phyloP scores from a whole-genome alignment of 192 early-diverging fungal genomes.

The Coemansia reversa region DNA sequence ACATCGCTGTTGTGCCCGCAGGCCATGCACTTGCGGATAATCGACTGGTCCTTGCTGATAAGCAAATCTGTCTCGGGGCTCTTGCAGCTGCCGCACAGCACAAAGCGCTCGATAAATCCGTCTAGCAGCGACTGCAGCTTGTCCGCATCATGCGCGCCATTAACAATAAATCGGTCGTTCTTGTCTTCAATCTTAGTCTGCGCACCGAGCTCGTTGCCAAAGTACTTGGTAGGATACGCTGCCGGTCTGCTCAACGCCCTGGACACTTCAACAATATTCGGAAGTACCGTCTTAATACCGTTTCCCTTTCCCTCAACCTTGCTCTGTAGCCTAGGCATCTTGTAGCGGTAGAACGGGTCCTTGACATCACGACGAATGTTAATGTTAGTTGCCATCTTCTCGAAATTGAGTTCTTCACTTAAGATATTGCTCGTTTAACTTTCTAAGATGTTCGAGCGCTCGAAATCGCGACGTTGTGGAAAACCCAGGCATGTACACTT shows the following conservation, averaged over 20 bases:
- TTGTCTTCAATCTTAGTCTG: constrained; percentile 88
- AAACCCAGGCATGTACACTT: constrained; percentile 30
- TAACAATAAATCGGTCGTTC: constrained; percentile 91
- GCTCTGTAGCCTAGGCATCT: constrained; percentile 88
- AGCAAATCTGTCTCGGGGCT: constrained; percentile 96
- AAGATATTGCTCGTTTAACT: background rate
- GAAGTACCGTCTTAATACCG: constrained; percentile 98
- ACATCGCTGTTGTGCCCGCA: constrained; percentile 82
- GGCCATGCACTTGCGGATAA: constrained; percentile 82
- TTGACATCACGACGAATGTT: constrained; percentile 89
- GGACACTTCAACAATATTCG: constrained; percentile 95
- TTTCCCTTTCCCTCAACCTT: constrained; percentile 98
- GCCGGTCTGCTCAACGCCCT: constrained; percentile 85
- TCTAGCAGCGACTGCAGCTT: constrained; percentile 84
- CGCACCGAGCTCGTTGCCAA: constrained; percentile 95
- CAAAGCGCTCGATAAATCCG: constrained; percentile 92
- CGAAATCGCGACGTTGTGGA: constrained; percentile 18
- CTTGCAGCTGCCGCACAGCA: constrained; percentile 86
- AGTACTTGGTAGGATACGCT: constrained; percentile 85
- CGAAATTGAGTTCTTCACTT: background rate
- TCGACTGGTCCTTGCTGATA: constrained; percentile 62
- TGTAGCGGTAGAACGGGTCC: constrained; percentile 98
- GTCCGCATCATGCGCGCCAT: constrained; percentile 87
- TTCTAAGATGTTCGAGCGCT: constrained; percentile 6
- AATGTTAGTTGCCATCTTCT: constrained; percentile 64